These are phyloP conservation scores for Hymenoscyphus fraxineus DNA, from an alignment of 2,329 filamentous ascomycete species.

Conservation along the genomic window DNA sequence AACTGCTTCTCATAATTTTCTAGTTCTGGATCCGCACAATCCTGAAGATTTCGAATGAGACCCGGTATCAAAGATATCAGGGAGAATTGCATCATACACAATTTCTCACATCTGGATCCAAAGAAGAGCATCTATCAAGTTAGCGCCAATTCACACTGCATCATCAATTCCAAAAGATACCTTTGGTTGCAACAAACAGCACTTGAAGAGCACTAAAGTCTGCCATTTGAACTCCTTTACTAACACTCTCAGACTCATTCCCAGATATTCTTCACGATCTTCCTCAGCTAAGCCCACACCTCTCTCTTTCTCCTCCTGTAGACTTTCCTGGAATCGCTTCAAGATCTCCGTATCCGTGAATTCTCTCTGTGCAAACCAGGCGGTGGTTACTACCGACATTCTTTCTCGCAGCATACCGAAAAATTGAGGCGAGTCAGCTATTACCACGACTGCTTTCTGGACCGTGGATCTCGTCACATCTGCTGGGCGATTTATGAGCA, in stretches of 20 bases:
- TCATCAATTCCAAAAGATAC: slow-evolving; percentile 43
- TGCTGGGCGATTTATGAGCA: slow-evolving; percentile 71
- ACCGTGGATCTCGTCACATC: slow-evolving; percentile 97
- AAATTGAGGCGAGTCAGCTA: slow-evolving; percentile 83
- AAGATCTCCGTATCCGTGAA: slow-evolving; percentile 91
- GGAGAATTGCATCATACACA: slow-evolving; percentile 99
- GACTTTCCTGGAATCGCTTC: slow-evolving; percentile 82
- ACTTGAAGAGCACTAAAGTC: slow-evolving; percentile 90
- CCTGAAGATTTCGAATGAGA: slow-evolving; percentile 84
- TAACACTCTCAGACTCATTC: slow-evolving; percentile 82
- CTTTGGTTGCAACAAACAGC: slow-evolving; percentile 89
- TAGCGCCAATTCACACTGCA: slow-evolving; percentile 3
- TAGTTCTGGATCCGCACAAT: slow-evolving; percentile 91
- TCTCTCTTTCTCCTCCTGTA: slow-evolving; percentile 63
- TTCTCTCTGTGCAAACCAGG: slow-evolving; percentile 94
- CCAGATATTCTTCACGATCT: slow-evolving; percentile 82
- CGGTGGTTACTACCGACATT: slow-evolving; percentile 82
- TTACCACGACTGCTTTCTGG: slow-evolving; percentile 95
- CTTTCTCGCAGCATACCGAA: slow-evolving; percentile 91
- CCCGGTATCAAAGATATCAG: slow-evolving; percentile 93
- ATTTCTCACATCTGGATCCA: slow-evolving; percentile 86
- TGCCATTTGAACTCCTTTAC: slow-evolving; percentile 94
- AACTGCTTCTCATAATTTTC: slow-evolving; percentile 75
- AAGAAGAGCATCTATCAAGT: slow-evolving; percentile 90
- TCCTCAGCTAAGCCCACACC: slow-evolving; percentile 62